A percentile compares a stretch with the other conserved stretches of the same genome.
phyloP scores from a whole-genome alignment of 2,329 filamentous ascomycete species.

The Ampelomyces quisqualis region DNA sequence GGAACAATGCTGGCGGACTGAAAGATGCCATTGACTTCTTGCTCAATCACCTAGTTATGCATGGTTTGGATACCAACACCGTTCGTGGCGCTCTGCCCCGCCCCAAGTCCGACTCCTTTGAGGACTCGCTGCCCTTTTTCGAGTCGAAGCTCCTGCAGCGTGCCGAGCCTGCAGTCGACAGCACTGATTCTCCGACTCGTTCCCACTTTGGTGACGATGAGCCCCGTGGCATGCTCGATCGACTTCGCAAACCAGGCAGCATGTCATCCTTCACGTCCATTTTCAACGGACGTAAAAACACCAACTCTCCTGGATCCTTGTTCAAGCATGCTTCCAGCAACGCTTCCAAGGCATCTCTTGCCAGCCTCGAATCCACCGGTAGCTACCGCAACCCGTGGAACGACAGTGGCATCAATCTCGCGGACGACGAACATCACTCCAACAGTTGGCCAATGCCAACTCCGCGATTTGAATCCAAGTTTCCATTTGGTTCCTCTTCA shows the following conservation, averaged over 20 bases:
- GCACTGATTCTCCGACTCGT: conserved; percentile 86
- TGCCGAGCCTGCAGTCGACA: conserved; percentile 71
- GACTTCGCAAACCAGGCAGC: conserved; percentile 89
- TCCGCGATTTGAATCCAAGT: conserved; percentile 58
- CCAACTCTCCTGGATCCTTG: conserved; percentile 72
- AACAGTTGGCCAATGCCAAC: conserved; percentile 45
- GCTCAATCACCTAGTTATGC: conserved; percentile 78
- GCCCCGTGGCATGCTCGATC: conserved; percentile 77
- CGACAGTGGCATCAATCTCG: conserved; percentile 91
- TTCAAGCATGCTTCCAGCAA: conserved; percentile 86
- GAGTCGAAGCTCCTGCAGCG: conserved; percentile 95
- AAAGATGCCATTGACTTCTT: conserved; percentile 96
- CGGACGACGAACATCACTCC: conserved; percentile 69
- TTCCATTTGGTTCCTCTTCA: conserved; percentile 58
- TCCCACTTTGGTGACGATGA: conserved; percentile 82
- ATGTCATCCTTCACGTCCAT: conserved; percentile 96
- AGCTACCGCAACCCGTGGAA: conserved; percentile 99
- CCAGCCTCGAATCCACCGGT: conserved; percentile 92
- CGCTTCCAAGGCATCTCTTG: conserved; percentile 91
- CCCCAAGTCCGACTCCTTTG: conserved; percentile 98
- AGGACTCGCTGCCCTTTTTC: conserved; percentile 95
- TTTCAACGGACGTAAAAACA: conserved; percentile 91
- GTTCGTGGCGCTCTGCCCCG: conserved; percentile 94
- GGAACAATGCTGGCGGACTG: conserved; percentile 93
- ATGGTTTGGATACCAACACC: conserved; percentile 78